Base-by-base conservation (phyloP, 2,329 filamentous ascomycete genomes). In the Samsoniella hepiali region DNA sequence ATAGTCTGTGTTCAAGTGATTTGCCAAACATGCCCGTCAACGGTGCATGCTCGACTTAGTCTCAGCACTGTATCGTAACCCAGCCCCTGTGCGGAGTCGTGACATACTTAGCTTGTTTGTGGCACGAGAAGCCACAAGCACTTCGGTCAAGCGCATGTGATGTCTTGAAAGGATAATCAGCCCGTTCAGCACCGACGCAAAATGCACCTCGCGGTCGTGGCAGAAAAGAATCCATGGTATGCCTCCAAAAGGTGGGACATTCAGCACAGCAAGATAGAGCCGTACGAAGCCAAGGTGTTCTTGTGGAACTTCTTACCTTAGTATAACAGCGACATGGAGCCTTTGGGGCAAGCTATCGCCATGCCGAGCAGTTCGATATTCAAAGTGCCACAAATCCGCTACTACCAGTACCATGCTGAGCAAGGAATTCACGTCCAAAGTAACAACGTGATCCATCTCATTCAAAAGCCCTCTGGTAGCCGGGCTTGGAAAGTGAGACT, bases 261-360 rank as follows among this genome's bases (percentile, higher is more conserved):
- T 11, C 5, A 8, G 47, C 29, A 54, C 27, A 45, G 38, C 44
- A 58, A 47, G 55, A 47, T 36, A 27, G 42, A 4, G 31, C 17
- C 17, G 42, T 7, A 22, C 47, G 13, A 8, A 22, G 50, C 7
- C 44, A 29, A 15, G 11, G 27, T 53, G 10, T 45, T 34, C 8
- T 34, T 45, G 58, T 61, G 49, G 58, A 54, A 36, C n/a, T 44
- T 29, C 58, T 45, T 53, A 34, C 29, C 36, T 53, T 5, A 32
- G 8, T 8, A 17, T 10, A 40, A 51, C 9, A 9, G 32, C 22
- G 42, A 27, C 38, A 34, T 58, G 44, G 47, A 13, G 34, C 57
- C 8, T 40, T 38, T 38, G 22, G 27, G 15, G 27, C 27, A 22
- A 58, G 13, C 31, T 17, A 47, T 38, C 11, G n/a, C 56, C 42